Evolutionary conservation across 495 filamentous ascomycete genomes (phyloP).

Genomic region (Aspergillus incahuasiensis): DNA sequence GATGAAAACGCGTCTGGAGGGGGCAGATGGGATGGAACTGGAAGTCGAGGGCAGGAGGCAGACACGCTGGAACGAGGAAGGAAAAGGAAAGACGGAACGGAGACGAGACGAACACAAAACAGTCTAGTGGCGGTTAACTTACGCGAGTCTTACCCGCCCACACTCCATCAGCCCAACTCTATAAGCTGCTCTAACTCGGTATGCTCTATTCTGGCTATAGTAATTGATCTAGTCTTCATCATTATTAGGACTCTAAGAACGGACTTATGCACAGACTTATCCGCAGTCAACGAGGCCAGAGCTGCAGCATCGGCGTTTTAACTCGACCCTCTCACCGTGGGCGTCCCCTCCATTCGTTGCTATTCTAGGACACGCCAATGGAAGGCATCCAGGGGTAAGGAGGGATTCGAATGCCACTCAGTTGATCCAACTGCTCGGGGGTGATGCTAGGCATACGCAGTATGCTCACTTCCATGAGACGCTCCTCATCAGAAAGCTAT

Average conservation of each 20-base stretch:
- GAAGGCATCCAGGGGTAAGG: neutral
- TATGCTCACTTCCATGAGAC: neutral
- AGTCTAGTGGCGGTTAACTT: slow-evolving; percentile 24
- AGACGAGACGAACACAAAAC: slow-evolving; percentile 18
- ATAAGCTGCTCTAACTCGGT: no score
- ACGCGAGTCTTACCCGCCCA: slow-evolving; percentile 25
- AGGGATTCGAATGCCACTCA: neutral
- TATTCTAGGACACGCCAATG: slow-evolving; percentile 9
- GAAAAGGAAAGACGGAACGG: slow-evolving; percentile 22
- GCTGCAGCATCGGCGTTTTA: neutral
- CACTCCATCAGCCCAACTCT: neutral
- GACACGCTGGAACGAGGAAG: slow-evolving; percentile 19
- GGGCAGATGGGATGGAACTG: slow-evolving; percentile 5
- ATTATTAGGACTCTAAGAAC: no score
- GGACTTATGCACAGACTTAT: no score
- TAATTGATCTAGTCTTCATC: no score
- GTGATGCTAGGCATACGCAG: neutral
- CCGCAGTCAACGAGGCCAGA: no score
- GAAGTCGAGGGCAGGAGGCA: slow-evolving; percentile 16
- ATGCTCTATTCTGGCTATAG: no score
- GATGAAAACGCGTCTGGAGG: neutral
- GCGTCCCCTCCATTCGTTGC: slow-evolving; percentile 1
- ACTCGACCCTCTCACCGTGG: neutral
- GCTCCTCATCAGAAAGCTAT: neutral
- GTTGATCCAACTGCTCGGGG: neutral